Evolutionary conservation across 148 eudicot genomes (phyloP), one percentile per base, ranked within the genome.

Genomic region (Camellia japonica): DNA sequence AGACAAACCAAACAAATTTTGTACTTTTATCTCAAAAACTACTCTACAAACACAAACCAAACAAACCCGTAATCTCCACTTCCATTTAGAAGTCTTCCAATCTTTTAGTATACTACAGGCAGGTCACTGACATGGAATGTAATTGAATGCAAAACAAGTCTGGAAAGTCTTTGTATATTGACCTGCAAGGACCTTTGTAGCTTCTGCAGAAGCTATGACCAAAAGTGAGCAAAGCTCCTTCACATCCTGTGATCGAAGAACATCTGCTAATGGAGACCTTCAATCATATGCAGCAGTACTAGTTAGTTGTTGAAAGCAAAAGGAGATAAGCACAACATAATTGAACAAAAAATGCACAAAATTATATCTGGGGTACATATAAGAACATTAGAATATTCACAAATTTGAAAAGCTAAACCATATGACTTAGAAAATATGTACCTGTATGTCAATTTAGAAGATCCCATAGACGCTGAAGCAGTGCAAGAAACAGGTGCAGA

Each of bases 211-310:
- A 82, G 83, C 79, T 60, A 81, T 61, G 51, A 93, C 90, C 88
- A 93, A 86, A 85, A 86, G 80, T 43, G 90, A 85, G 84, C 94
- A 93, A 79, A 93, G 83, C 79, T 91, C 88, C 81, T 87, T 84
- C 72, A 90, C 88, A 59, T 87, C 80, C 84, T 85, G 80, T 71
- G 83, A 62, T 77, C 84, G 86, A 78, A 90, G 77, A 75, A 87
- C 80, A 15, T 86, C 88, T 60, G 85, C 84, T 69, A 90, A 78
- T 64, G 87, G 90, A 78, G 94, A 91, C 89, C 97, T 93, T 73
- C 51, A 76, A 30, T 55, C 52, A 76, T 38, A 72, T 47, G 23
- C 72, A 61, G 7, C 63, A 69, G 60, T n/a, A 64, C 38, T 60
- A 63, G 20, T 61, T 66, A 62, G 46, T 30, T 42, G 61, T 14